Conservation (phyloP, 192 early-diverging fungal species). For the Coemansia interrupta region DNA sequence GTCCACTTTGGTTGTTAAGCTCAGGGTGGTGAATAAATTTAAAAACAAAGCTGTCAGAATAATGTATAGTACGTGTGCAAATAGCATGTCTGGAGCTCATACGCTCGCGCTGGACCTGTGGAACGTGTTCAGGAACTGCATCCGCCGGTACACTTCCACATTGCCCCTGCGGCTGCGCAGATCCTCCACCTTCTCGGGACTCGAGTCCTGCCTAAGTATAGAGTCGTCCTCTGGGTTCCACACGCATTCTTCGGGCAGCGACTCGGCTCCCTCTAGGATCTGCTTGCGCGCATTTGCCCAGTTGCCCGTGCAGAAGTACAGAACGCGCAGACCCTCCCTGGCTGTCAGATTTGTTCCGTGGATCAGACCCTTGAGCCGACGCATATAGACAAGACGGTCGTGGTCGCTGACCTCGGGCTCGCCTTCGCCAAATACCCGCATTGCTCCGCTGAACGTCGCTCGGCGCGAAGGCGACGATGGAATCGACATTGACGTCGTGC, state of each 20-base stretch:
- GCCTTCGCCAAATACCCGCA: slow-evolving; percentile 45
- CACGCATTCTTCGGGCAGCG: slow-evolving; percentile 17
- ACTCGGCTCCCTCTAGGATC: slow-evolving; percentile 15
- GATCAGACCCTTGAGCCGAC: slow-evolving; percentile 45
- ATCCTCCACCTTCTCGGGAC: slow-evolving; percentile 24
- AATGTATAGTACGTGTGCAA: not conserved
- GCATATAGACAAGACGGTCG: slow-evolving; percentile 37
- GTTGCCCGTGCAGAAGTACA: slow-evolving; percentile 48
- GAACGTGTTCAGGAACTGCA: slow-evolving; percentile 52
- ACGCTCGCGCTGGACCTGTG: slow-evolving; percentile 10
- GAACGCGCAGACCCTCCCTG: slow-evolving; percentile 25
- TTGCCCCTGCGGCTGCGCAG: slow-evolving; percentile 41
- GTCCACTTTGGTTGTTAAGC: too few relatives aligned
- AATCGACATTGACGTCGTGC: slow-evolving; percentile 1
- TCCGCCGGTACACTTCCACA: slow-evolving; percentile 47
- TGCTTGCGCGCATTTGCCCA: slow-evolving; percentile 44
- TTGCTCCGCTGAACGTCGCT: slow-evolving; percentile 41
- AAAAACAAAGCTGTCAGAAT: not conserved
- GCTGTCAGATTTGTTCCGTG: slow-evolving; percentile 24
- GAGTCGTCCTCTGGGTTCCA: slow-evolving; percentile 41
- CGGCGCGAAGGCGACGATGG: slow-evolving; percentile 31
- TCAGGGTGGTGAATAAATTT: not conserved
- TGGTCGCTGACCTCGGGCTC: slow-evolving; percentile 27
- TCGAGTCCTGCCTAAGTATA: slow-evolving; percentile 19
- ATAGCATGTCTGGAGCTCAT: not conserved